These are phyloP conservation scores for Crotalaria pallida DNA, from an alignment of 306 rosid genomes.

Conservation along the genomic window DNA sequence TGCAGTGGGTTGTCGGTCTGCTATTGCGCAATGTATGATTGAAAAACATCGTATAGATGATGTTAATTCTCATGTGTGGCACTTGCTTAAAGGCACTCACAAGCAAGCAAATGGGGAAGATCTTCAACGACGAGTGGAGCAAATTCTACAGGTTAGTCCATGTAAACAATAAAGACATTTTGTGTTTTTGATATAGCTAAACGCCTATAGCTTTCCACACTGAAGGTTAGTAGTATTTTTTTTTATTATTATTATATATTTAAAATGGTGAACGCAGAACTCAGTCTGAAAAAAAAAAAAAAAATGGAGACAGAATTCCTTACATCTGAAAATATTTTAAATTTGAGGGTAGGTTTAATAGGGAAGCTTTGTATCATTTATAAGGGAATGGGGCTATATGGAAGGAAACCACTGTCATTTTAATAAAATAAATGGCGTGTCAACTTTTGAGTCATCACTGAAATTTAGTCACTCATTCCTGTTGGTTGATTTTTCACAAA, in stretches of 20 bases:
- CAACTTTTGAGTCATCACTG: background rate
- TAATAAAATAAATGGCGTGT: background rate
- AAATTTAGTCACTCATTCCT: background rate
- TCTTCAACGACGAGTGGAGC: conserved; percentile 43
- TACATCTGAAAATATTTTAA: background rate
- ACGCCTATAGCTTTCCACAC: background rate
- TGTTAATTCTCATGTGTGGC: conserved; percentile 49
- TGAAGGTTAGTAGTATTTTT: background rate
- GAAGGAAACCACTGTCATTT: background rate
- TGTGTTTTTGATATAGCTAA: background rate
- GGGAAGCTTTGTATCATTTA: background rate
- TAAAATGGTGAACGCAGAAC: background rate
- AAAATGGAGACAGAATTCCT: background rate
- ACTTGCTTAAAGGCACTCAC: conserved; percentile 47
- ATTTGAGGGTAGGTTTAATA: background rate
- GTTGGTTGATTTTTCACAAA: background rate
- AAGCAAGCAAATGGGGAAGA: conserved; percentile 50
- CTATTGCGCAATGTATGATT: conserved; percentile 49
- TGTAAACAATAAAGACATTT: background rate
- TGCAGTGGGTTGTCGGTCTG: conserved; percentile 61
- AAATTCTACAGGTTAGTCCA: conserved; percentile 56
- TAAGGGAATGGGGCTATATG: background rate
- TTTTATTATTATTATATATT: background rate
- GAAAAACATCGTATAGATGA: conserved; percentile 49
- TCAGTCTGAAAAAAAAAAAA: background rate